Percentiles rank a stretch among this genome's conserved stretches.
phyloP scores from a whole-genome alignment of 2,329 filamentous ascomycete genomes.

The Fusarium bulbicola region DNA sequence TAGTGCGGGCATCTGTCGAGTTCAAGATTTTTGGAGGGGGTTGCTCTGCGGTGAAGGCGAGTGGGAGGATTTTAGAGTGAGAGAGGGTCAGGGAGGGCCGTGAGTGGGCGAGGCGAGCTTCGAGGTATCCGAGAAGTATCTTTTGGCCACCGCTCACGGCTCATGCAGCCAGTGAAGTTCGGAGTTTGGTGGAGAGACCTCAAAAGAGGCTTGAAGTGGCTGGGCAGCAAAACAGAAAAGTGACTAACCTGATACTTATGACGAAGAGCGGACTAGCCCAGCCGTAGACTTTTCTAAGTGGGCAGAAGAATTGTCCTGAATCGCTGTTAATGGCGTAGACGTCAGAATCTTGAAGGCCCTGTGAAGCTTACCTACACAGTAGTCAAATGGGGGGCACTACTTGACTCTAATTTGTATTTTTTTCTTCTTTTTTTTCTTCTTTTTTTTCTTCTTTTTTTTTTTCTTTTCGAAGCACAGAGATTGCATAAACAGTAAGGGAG shows the following conservation, averaged over 20 bases:
- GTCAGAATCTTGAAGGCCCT: constrained; percentile 8
- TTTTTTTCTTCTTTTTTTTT: too few species aligned
- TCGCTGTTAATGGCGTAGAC: constrained; percentile 14
- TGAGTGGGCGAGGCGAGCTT: constrained; percentile 37
- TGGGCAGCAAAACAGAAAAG: constrained; percentile 21
- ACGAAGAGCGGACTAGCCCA: constrained; percentile 20
- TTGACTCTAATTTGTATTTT: constrained; percentile 4
- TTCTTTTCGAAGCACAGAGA: constrained; percentile 16
- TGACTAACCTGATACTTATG: constrained; percentile 29
- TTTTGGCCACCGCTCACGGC: constrained; percentile 39
- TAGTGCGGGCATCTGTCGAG: constrained; percentile 42
- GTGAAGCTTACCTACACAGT: not conserved
- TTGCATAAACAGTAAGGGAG: not conserved
- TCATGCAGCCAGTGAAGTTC: constrained; percentile 30
- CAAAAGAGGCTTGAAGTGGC: constrained; percentile 32
- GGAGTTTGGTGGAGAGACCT: constrained; percentile 8
- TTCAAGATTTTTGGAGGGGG: constrained; percentile 40
- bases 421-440: too few species aligned
- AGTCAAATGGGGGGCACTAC: constrained; percentile 1
- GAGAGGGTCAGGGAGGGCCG: constrained; percentile 40
- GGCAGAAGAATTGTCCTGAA: constrained; percentile 19
- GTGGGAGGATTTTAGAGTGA: constrained; percentile 32
- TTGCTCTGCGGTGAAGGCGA: constrained; percentile 41
- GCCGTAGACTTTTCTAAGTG: constrained; percentile 12
- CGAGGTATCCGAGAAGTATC: constrained; percentile 35